A percentile compares a stretch with the other conserved stretches of the same genome.
Conservation (phyloP, 768 basidiomycete genomes). For the Fibroporia radiculosa region DNA sequence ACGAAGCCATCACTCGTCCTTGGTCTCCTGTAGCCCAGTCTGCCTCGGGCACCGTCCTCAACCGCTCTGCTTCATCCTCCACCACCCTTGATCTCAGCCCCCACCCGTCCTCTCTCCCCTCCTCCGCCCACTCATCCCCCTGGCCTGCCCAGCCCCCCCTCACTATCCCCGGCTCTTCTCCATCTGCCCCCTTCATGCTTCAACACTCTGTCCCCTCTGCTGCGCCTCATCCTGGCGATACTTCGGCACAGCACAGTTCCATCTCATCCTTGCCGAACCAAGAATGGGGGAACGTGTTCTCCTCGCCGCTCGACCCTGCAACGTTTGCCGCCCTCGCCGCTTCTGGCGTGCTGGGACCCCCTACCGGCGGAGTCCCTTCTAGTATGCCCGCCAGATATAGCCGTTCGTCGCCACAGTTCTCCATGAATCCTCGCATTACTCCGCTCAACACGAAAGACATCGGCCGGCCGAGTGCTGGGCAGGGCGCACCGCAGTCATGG, state of each 20-base stretch:
- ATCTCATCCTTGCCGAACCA: constrained; percentile 20
- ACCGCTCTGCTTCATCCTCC: constrained; percentile 22
- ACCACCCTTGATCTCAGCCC: constrained; percentile 25
- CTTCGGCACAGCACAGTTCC: constrained; percentile 16
- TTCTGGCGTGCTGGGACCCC: constrained; percentile 45
- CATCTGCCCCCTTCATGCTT: constrained; percentile 16
- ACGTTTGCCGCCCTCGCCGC: constrained; percentile 56
- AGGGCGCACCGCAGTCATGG: constrained; percentile 12
- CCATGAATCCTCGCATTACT: constrained; percentile 12
- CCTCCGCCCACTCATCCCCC: constrained; percentile 25
- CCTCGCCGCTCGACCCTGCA: constrained; percentile 52
- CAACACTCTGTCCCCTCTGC: constrained; percentile 15
- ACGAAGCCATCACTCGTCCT: constrained; percentile 19
- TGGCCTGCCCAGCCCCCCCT: constrained; percentile 24
- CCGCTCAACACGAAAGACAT: constrained; percentile 15
- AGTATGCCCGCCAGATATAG: constrained; percentile 33
- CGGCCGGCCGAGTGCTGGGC: constrained; percentile 7
- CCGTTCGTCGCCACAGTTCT: constrained; percentile 21
- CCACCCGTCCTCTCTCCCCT: constrained; percentile 28
- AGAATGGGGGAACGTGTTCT: constrained; percentile 54
- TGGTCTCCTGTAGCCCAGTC: constrained; percentile 29
- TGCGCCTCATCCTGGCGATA: constrained; percentile 15
- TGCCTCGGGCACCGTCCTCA: constrained; percentile 27
- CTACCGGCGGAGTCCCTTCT: constrained; percentile 26
- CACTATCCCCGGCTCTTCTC: constrained; percentile 11